Evolutionary conservation across 2,329 filamentous ascomycete species (phyloP), one percentile per base, ranked within the genome.

Genomic region (Fusarium sacchari): DNA sequence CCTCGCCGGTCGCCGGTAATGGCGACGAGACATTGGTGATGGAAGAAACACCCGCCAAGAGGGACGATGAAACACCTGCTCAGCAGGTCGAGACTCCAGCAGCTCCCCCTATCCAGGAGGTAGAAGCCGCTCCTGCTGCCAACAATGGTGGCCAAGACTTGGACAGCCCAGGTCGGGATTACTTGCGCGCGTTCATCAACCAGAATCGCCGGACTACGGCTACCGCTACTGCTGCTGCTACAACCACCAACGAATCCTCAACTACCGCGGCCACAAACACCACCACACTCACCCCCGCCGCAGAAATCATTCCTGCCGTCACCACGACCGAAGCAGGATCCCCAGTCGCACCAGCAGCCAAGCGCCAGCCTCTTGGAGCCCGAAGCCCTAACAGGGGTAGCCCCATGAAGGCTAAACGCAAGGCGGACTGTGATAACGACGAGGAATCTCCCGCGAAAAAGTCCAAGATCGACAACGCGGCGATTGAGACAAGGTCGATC

Each of bases 351-450:
- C 64, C 69, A 13, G n/a, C 60, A 11, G 26, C 52, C 3, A 77
- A 79, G 69, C 78, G 82, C 39, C 72, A 72, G 40, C 80, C 82
- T 50, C 77, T 83, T 24, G 81, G 74, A 34, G 74, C 68, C 62
- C 81, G 80, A 78, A 83, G 80, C 76, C 80, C 80, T 73, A 83
- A 83, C 61, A 76, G 79, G 32, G 78, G 76, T 34, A 82, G 80
- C 64, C 80, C 81, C 5, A 60, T 73, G 36, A 82, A 80, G 76
- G 49, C 43, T 4, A 82, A 82, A 73, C 80, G 79, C 28, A 83
- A 82, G 67, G 73, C 74, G 6, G 77, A 81, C 2, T 71, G 66
- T 13, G 59, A 59, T 10, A 68, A 36, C 5, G 75, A 76, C 10
- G 32, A 57, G 11, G 55, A 76, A 10, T 74, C 77, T 13, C 75